phyloP scores from a whole-genome alignment of 192 early-diverging fungal genomes.

The Coemansia sp. region DNA sequence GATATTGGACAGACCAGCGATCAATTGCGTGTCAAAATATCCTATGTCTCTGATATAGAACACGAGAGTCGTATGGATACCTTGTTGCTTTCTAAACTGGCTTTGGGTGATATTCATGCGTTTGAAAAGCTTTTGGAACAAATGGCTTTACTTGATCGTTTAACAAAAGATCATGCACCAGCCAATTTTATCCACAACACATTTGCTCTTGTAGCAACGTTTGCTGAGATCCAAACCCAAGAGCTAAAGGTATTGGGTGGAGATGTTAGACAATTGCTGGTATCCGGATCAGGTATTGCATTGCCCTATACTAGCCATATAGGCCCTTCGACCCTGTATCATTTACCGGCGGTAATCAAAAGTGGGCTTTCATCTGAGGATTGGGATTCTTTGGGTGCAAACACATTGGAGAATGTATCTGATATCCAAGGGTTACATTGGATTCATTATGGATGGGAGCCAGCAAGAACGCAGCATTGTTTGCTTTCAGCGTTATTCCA shows the following conservation, averaged over 20 bases:
- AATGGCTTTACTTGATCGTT: conserved; percentile 28
- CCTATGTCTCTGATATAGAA: conserved; percentile 39
- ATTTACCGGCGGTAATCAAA: conserved; percentile 14
- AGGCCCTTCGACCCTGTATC: conserved; percentile 36
- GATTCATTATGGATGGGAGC: conserved; percentile 42
- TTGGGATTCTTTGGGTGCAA: conserved; percentile 11
- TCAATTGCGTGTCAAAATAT: conserved; percentile 37
- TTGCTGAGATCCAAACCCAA: conserved; percentile 35
- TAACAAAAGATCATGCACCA: conserved; percentile 23
- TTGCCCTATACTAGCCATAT: conserved; percentile 36
- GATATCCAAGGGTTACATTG: conserved; percentile 20
- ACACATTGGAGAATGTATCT: conserved; percentile 5
- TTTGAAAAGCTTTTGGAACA: conserved; percentile 36
- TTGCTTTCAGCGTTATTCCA: conserved; percentile 19
- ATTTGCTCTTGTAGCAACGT: conserved; percentile 31
- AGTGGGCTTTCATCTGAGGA: conserved; percentile 9
- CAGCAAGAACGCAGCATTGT: conserved; percentile 19
- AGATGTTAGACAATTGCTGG: conserved; percentile 17
- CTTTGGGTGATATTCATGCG: conserved; percentile 23
- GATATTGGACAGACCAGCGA: conserved; percentile 20
- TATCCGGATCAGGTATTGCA: conserved; percentile 31
- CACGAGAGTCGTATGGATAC: conserved; percentile 40
- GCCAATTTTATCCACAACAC: conserved; percentile 46
- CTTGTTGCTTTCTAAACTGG: conserved; percentile 24
- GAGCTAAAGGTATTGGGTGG: conserved; percentile 26